These are phyloP conservation scores for Trichophyton simii DNA, from an alignment of 2,329 filamentous ascomycete species.

Conservation along the genomic window DNA sequence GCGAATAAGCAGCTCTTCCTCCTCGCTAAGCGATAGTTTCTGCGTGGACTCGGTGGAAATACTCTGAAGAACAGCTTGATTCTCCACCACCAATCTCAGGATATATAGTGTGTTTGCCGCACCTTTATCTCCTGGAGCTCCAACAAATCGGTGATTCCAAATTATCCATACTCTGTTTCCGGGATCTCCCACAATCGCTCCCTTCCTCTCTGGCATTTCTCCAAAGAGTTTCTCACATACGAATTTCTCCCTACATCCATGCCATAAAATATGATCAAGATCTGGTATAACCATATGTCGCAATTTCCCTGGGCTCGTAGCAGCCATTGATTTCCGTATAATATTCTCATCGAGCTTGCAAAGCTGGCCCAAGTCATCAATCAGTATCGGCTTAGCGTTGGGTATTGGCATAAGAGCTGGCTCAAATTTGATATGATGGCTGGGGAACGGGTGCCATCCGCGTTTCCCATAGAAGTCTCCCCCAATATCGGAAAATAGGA, in stretches of 20 bases:
- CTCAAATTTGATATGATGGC: conserved; percentile 14
- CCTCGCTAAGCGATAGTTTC: not conserved
- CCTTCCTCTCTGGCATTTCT: conserved; percentile 12
- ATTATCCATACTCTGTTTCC: conserved; percentile 16
- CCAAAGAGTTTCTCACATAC: conserved; percentile 12
- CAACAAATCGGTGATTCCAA: conserved; percentile 5
- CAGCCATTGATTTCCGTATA: conserved; percentile 3
- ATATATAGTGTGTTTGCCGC: conserved; percentile 14
- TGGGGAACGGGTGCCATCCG: conserved; percentile 16
- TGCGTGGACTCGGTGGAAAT: not conserved
- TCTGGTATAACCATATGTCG: conserved; percentile 16
- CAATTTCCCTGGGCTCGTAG: not conserved
- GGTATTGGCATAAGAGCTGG: not conserved
- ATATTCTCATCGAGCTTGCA: conserved; percentile 10
- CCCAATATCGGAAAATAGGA: conserved; percentile 19
- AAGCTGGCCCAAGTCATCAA: conserved; percentile 2
- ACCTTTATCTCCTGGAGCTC: not conserved
- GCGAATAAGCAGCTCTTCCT: conserved; percentile 8
- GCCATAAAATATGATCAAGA: conserved; percentile 17
- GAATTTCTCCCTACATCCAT: conserved; percentile 17
- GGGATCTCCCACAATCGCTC: conserved; percentile 14
- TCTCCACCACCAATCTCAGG: conserved; percentile 14
- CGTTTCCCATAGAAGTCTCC: conserved; percentile 14
- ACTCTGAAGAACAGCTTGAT: not conserved
- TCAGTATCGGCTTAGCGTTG: not conserved